Evolutionary conservation across 2,329 filamentous ascomycete species (phyloP).

Genomic region (Verticillium longisporum): DNA sequence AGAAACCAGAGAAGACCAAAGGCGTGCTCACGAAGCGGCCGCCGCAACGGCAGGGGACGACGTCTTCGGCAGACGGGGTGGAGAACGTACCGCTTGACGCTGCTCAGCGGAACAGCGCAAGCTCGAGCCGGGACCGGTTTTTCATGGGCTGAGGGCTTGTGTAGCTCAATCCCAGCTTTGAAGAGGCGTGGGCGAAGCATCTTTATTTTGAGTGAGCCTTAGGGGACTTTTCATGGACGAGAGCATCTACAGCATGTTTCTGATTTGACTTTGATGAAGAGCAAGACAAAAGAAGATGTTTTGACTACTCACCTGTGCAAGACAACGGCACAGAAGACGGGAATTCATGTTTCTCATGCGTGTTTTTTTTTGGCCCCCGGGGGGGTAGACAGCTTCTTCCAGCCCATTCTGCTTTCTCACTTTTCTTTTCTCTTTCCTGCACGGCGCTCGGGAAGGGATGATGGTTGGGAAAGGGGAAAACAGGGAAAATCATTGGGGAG

Average conservation of each 20-base stretch:
- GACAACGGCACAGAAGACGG: too few relatives aligned
- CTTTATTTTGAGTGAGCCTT: background rate
- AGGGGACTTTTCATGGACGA: background rate
- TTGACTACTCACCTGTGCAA: too few relatives aligned
- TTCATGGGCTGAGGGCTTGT: slow-evolving; percentile 1
- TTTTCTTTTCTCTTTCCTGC: background rate
- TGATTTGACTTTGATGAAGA: too few relatives aligned
- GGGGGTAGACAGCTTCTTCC: background rate
- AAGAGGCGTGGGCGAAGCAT: background rate
- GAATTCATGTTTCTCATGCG: background rate
- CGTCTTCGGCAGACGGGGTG: slow-evolving; percentile 7
- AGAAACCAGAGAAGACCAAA: slow-evolving; percentile 21
- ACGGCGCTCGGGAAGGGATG: background rate
- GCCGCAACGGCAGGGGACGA: slow-evolving; percentile 21
- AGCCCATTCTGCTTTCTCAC: too few relatives aligned
- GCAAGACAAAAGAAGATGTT: too few relatives aligned
- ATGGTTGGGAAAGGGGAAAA: too few relatives aligned
- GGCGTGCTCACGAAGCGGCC: slow-evolving; percentile 30
- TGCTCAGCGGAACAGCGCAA: slow-evolving; percentile 5
- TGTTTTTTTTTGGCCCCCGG: background rate
- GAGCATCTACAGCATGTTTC: background rate
- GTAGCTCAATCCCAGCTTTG: too few relatives aligned
- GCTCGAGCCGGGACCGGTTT: slow-evolving; percentile 4
- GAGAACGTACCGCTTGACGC: slow-evolving; percentile 4
- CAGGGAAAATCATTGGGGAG: too few relatives aligned